Conservation (phyloP, 495 filamentous ascomycete genomes). For the Neurospora africana region DNA sequence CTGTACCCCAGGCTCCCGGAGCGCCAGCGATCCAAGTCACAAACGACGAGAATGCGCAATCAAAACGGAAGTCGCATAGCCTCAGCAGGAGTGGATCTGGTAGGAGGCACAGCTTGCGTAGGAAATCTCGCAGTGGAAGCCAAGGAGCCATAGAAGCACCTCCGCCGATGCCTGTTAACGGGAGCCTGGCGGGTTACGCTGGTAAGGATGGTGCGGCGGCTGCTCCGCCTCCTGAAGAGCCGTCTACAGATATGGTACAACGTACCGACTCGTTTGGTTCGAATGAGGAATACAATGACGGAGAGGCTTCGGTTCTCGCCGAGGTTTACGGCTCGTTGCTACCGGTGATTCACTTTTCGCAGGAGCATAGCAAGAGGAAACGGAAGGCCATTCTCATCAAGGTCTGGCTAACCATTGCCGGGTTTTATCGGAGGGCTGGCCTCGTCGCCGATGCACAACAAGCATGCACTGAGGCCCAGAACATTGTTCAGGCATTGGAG, state of each 20-base stretch:
- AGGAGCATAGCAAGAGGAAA: slow-evolving; percentile 43
- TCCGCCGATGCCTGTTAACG: not conserved
- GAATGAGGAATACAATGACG: slow-evolving; percentile 9
- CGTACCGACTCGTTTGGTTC: slow-evolving; percentile 23
- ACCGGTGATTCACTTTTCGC: slow-evolving; percentile 40
- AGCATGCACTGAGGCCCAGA: slow-evolving; percentile 71
- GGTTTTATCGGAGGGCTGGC: slow-evolving; percentile 72
- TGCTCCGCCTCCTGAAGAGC: not conserved
- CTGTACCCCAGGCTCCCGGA: slow-evolving; percentile 20
- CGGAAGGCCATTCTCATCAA: slow-evolving; percentile 55
- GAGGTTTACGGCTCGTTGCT: slow-evolving; percentile 16
- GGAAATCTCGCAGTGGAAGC: slow-evolving; percentile 32
- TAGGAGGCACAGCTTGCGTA: slow-evolving; percentile 34
- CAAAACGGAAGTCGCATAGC: slow-evolving; percentile 24
- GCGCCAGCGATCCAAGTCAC: slow-evolving; percentile 30
- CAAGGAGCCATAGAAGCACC: slow-evolving; percentile 4
- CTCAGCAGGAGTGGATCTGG: slow-evolving; percentile 32
- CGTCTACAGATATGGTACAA: slow-evolving; percentile 8
- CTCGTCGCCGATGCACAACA: slow-evolving; percentile 67
- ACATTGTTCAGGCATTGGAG: slow-evolving; percentile 49
- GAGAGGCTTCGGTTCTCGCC: not conserved
- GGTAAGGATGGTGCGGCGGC: not conserved
- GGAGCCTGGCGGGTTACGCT: not conserved
- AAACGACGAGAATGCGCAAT: slow-evolving; percentile 24
- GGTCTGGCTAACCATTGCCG: slow-evolving; percentile 82